Evolutionary conservation across 805 yeast species (phyloP), one percentile per base, ranked within the genome.

Genomic region (Cyberlindnera sargentensis): DNA sequence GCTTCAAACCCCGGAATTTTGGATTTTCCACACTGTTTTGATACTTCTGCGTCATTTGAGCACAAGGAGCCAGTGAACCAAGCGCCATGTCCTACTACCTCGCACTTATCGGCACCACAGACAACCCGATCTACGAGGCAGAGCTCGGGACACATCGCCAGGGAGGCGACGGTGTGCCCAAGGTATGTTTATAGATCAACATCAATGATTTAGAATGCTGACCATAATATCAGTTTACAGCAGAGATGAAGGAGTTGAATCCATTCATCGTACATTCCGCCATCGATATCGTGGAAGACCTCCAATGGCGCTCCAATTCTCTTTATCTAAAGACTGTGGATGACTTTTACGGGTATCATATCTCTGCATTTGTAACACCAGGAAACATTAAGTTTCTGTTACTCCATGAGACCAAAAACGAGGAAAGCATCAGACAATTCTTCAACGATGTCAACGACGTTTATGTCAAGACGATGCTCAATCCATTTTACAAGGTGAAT

Each of bases 211-310:
- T 11, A 15, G 35, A 32, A 15, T 11, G 11, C 30, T 29, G 10
- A 7, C 70, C 51, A 48, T 9, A 37, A 6, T 11, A 23, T 28
- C 35, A 70, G 57, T 83, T 89, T 52, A 73, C 90, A 1, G 68
- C 76, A 7, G 85, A 81, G 40, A 75, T 87, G 61, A 74, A 75
- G 53, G 96, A 91, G 56, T 65, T 91, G 32, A 80, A 84, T 51
- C 97, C 96, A 24, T 91, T 89, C 56, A 80, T 93, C 28, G 75
- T 90, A 31, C 95, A 93, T 58, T 77, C 96, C 1, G 79, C 98
- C 2, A 64, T 93, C 32, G 99, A 93, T 61, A 72, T 93, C n/a
- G 80, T 93, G 0, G 96, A 93, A 50, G 96, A 90, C 54, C 64
- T 79, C 3, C 97, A 89, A 58, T 89, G 95, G 91, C 75, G 77